Percentiles rank a stretch among this genome's conserved stretches.
These are phyloP conservation scores for Stemphylium beticola DNA, from an alignment of 2,329 filamentous ascomycete genomes.

Conservation along the genomic window DNA sequence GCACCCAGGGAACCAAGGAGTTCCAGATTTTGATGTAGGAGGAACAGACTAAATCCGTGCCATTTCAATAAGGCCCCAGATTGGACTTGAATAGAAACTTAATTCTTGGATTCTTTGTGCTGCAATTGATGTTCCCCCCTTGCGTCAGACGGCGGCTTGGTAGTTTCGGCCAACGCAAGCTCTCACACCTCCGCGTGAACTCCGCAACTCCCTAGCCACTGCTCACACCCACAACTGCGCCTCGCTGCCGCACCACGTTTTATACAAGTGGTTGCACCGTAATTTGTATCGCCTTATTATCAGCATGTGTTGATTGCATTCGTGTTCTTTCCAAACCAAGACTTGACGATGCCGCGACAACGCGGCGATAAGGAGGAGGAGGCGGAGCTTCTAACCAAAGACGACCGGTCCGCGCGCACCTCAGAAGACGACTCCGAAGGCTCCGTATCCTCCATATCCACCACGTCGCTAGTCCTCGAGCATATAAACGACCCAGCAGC, in stretches of 20 bases:
- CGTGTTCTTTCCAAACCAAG: neutral
- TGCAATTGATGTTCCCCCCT: conserved; percentile 15
- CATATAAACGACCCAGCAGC: conserved; percentile 66
- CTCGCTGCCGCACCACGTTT: neutral
- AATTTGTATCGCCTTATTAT: neutral
- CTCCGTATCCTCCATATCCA: conserved; percentile 79
- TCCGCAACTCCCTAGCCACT: conserved; percentile 29
- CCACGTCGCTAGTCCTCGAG: conserved; percentile 82
- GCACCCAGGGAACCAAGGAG: neutral
- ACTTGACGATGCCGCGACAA: conserved; percentile 42
- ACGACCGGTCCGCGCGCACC: conserved; percentile 36
- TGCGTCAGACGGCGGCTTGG: conserved; percentile 37
- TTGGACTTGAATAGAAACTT: conserved; percentile 36
- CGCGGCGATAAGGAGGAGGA: conserved; percentile 51
- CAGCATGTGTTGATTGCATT: conserved; percentile 25
- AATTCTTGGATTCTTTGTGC: conserved; percentile 31
- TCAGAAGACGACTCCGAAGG: conserved; percentile 51
- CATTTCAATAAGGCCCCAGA: conserved; percentile 18
- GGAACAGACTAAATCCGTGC: neutral
- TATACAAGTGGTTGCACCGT: conserved; percentile 1
- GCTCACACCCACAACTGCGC: conserved; percentile 7
- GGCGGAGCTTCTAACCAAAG: conserved; percentile 52
- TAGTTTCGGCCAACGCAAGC: conserved; percentile 37
- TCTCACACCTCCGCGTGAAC: conserved; percentile 36
- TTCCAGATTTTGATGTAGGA: neutral